phyloP scores from a whole-genome alignment of 2,329 filamentous ascomycete species.

The Mariannaea sp. region DNA sequence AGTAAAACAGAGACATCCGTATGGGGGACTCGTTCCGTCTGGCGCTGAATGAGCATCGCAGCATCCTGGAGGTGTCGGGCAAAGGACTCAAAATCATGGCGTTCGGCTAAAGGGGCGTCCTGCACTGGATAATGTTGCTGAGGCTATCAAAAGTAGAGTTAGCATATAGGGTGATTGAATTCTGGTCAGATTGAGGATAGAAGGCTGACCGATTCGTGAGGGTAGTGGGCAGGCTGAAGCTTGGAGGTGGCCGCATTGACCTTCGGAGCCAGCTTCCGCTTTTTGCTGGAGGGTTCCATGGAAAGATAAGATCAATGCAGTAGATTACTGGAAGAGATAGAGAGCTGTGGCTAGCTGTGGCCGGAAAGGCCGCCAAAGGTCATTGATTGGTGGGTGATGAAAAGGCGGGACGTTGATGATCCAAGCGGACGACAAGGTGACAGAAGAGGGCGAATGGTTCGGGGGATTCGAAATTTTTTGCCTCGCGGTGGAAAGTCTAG shows the following conservation, averaged over 20 bases:
- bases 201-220: slow-evolving; percentile 44
- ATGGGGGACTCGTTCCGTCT: slow-evolving; percentile 63
- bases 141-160: slow-evolving; percentile 31
- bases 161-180: slow-evolving; percentile 24
- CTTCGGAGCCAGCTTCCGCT: slow-evolving; percentile 52
- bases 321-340: slow-evolving; percentile 20
- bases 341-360: slow-evolving; percentile 30
- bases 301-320: slow-evolving; percentile 26
- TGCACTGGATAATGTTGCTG: slow-evolving; percentile 45
- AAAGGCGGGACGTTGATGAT: slow-evolving; percentile 6
- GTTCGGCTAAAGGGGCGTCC: slow-evolving; percentile 51
- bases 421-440: slow-evolving; percentile 1
- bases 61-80: slow-evolving; percentile 71
- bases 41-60: slow-evolving; percentile 68
- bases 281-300: slow-evolving; percentile 52
- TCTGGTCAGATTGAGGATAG: slow-evolving; percentile 22
- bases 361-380: slow-evolving; percentile 24
- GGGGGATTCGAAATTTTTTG: neutral
- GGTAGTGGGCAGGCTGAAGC: slow-evolving; percentile 40
- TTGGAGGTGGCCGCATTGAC: slow-evolving; percentile 42
- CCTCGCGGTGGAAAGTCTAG: neutral
- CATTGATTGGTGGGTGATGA: slow-evolving; percentile 31
- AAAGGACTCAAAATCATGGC: slow-evolving; percentile 69
- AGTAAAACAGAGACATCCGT: slow-evolving; percentile 64
- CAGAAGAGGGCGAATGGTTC: neutral